phyloP scores from a whole-genome alignment of 768 basidiomycete genomes.

The Amanita rimosa region DNA sequence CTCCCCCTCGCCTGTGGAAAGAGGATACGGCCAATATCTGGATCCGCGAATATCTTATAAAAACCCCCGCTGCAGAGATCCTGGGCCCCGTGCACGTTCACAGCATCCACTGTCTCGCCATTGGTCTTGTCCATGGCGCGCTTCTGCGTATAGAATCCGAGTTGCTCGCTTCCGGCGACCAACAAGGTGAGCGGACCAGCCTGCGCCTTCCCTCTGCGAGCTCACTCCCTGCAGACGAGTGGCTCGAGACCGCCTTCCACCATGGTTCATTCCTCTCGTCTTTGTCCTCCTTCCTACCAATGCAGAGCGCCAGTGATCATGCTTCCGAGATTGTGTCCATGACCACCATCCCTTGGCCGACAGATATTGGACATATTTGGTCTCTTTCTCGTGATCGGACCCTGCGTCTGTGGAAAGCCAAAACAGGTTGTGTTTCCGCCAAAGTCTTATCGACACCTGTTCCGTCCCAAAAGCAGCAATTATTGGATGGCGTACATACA shows the following conservation, averaged over 20 bases:
- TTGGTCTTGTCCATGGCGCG: conserved; percentile 49
- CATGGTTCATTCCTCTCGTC: conserved; percentile 58
- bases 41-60: conserved; percentile 60
- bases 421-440: conserved; percentile 60
- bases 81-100: conserved; percentile 52
- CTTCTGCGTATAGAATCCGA: conserved; percentile 64
- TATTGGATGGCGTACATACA: conserved; percentile 52
- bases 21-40: conserved; percentile 40
- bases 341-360: conserved; percentile 64
- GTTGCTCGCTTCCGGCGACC: conserved; percentile 36
- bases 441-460: conserved; percentile 35
- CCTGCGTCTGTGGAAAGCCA: conserved; percentile 75
- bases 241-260: conserved; percentile 55
- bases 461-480: conserved; percentile 25
- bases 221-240: conserved; percentile 39
- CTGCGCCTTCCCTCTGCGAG: conserved; percentile 7
- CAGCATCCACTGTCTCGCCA: conserved; percentile 52
- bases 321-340: conserved; percentile 59
- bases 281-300: conserved; percentile 54
- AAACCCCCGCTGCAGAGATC: conserved; percentile 32
- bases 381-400: conserved; percentile 82
- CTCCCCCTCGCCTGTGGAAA: conserved; percentile 45
- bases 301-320: conserved; percentile 31
- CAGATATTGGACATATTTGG: conserved; percentile 66
- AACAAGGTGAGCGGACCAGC: conserved; percentile 38